These are phyloP conservation scores for Pseudogymnoascus sp. DNA, from an alignment of 2,329 filamentous ascomycete species.

Conservation along the genomic window DNA sequence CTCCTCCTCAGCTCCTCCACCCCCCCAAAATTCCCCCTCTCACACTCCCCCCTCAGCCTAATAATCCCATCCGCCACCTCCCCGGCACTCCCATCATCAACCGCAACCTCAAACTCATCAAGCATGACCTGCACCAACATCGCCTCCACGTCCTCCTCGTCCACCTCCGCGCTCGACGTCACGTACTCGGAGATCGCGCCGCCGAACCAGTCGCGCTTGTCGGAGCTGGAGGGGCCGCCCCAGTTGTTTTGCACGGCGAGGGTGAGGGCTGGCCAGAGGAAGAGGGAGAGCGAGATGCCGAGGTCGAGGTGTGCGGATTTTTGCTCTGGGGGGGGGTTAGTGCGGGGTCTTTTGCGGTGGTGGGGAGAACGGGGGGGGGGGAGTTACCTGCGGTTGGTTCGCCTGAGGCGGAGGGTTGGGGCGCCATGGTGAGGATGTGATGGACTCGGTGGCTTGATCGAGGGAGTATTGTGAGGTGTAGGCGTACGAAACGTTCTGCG, in stretches of 20 bases:
- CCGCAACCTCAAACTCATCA: slow-evolving; percentile 88
- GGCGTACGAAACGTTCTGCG: not conserved
- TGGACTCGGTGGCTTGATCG: not conserved
- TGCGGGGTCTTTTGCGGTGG: not conserved
- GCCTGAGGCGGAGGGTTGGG: not conserved
- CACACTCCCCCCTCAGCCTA: slow-evolving; percentile 54
- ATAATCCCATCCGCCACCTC: slow-evolving; percentile 68
- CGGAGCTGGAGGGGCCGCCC: slow-evolving; percentile 72
- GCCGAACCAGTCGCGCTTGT: slow-evolving; percentile 96
- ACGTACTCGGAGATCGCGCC: slow-evolving; percentile 80
- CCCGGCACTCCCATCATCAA: slow-evolving; percentile 80
- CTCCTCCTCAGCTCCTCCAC: slow-evolving; percentile 55
- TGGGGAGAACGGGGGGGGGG: not conserved
- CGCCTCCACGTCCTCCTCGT: slow-evolving; percentile 72
- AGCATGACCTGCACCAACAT: slow-evolving; percentile 84
- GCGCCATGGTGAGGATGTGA: not conserved
- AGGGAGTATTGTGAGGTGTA: not conserved
- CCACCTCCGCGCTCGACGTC: slow-evolving; percentile 48
- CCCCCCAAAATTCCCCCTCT: slow-evolving; percentile 55
- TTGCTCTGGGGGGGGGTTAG: slow-evolving; percentile 34
- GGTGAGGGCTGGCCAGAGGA: slow-evolving; percentile 81
- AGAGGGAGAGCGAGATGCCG: slow-evolving; percentile 73
- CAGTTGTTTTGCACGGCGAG: slow-evolving; percentile 81
- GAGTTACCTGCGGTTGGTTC: slow-evolving; percentile 15
- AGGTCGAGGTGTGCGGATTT: slow-evolving; percentile 69